These are phyloP conservation scores for Suillus paluster DNA, from an alignment of 768 basidiomycete species.

Conservation along the genomic window DNA sequence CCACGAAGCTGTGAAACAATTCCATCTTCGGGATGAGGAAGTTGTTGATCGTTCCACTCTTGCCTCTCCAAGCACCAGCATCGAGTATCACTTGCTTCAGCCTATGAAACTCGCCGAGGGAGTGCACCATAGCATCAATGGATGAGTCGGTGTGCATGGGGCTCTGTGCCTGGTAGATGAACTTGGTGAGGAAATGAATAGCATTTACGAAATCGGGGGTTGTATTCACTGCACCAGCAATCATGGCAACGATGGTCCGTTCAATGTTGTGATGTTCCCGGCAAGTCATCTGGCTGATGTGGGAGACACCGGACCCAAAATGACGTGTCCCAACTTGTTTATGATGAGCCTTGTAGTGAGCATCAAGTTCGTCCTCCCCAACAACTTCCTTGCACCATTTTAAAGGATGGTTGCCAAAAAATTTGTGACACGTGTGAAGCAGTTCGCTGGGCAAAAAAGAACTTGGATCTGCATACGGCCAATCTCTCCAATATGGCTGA, in stretches of 20 bases:
- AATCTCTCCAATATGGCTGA: constrained; percentile 42
- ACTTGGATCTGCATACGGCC: constrained; percentile 36
- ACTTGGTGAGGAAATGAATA: not conserved
- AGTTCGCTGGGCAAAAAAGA: constrained; percentile 39
- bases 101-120: not conserved
- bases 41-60: not conserved
- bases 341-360: constrained; percentile 30
- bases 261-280: constrained; percentile 43
- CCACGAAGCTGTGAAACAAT: not conserved
- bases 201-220: constrained; percentile 1
- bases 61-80: not conserved
- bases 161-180: constrained; percentile 3
- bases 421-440: constrained; percentile 37
- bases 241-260: constrained; percentile 36
- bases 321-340: constrained; percentile 40
- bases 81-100: not conserved
- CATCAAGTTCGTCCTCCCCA: constrained; percentile 37
- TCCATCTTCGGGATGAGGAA: constrained; percentile 6
- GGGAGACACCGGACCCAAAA: constrained; percentile 43
- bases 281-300: constrained; percentile 46
- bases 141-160: not conserved
- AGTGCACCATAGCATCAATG: not conserved
- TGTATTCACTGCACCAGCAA: constrained; percentile 34
- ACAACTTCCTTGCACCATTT: constrained; percentile 43
- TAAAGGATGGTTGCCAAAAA: constrained; percentile 35